Evolutionary conservation across 345 rosid genomes (phyloP).

Genomic region (Cardamine resedifolia): DNA sequence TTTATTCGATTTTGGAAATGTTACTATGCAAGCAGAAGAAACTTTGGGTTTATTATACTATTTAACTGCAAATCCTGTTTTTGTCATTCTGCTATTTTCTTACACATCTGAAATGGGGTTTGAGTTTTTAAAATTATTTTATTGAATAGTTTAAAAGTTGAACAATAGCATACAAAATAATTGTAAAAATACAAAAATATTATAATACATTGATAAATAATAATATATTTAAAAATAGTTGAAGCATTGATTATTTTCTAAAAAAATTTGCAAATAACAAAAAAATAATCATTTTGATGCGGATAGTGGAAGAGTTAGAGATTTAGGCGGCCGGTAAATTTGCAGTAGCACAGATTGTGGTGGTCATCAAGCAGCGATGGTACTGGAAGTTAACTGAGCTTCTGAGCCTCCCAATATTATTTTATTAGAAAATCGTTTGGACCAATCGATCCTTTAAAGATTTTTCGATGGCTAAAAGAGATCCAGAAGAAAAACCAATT

Average conservation of each 20-base stretch:
- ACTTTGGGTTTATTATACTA: constrained; percentile 19
- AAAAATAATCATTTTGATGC: neutral
- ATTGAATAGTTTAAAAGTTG: neutral
- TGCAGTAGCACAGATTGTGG: neutral
- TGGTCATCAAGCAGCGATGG: neutral
- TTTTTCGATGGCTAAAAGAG: neutral
- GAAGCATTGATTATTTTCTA: neutral
- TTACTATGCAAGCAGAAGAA: constrained; percentile 17
- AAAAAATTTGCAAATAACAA: neutral
- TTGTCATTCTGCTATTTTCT: constrained; percentile 2
- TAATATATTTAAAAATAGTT: too few species aligned
- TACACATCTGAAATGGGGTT: neutral
- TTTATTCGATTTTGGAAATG: constrained; percentile 14
- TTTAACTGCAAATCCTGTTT: constrained; percentile 7
- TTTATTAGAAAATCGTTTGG: neutral
- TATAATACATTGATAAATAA: neutral
- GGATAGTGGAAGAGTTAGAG: neutral
- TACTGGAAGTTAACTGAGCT: neutral
- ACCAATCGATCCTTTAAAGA: neutral
- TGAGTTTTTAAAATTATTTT: neutral
- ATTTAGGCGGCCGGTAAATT: neutral
- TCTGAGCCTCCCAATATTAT: neutral
- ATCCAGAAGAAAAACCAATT: neutral
- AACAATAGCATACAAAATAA: neutral
- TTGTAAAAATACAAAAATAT: neutral